Evolutionary conservation across 2,329 filamentous ascomycete genomes (phyloP).

Genomic region (Exserohilum rostratum): DNA sequence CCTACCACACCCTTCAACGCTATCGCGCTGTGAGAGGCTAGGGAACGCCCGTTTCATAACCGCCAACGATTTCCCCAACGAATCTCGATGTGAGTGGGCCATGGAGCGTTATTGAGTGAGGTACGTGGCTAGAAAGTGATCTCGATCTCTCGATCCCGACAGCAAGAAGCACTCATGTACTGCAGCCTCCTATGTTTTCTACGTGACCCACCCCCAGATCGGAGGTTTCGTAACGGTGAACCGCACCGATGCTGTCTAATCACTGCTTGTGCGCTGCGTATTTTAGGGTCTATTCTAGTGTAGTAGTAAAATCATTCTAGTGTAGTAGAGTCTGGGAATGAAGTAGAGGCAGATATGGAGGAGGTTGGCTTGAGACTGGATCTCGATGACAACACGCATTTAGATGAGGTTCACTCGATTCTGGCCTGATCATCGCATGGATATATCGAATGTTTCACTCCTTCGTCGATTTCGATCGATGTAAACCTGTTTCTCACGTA

Average conservation of each 20-base stretch:
- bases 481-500: not conserved
- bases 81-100: conserved; percentile 1
- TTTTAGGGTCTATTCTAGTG: too few relatives aligned
- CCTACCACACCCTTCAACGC: not conserved
- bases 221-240: conserved; percentile 2
- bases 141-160: not conserved
- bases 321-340: not conserved
- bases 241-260: not conserved
- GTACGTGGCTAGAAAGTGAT: not conserved
- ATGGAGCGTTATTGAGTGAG: not conserved
- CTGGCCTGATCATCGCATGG: not conserved
- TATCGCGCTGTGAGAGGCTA: not conserved
- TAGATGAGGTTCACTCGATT: not conserved
- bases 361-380: not conserved
- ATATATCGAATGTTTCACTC: not conserved
- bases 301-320: not conserved
- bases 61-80: conserved; percentile 1
- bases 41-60: conserved; percentile 1
- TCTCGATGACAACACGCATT: not conserved
- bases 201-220: not conserved
- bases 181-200: too few relatives aligned
- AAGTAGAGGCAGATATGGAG: not conserved
- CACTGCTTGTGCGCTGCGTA: not conserved
- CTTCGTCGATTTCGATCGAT: not conserved
- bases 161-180: not conserved